Evolutionary conservation across 306 rosid genomes (phyloP).

Genomic region (Cicer pinnatifidum): DNA sequence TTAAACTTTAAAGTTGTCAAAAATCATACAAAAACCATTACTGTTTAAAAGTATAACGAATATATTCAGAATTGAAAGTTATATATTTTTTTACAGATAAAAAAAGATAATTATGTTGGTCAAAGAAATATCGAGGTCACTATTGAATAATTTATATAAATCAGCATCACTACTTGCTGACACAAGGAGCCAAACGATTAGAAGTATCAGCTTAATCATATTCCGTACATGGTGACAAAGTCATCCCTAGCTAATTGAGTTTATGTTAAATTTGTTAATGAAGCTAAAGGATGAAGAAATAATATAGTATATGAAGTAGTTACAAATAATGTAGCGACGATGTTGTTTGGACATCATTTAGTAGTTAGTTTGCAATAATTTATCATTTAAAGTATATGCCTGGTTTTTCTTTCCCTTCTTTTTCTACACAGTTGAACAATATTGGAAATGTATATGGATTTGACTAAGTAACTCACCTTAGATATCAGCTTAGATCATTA

Average conservation of each 20-base stretch:
- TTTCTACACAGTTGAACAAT: constrained; percentile 48
- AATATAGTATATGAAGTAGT: constrained; percentile 33
- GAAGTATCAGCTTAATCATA: constrained; percentile 1
- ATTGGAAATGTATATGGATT: not conserved
- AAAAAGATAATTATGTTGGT: not conserved
- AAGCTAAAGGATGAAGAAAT: constrained; percentile 18
- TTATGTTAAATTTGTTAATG: constrained; percentile 32
- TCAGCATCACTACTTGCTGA: constrained; percentile 6
- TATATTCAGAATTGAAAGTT: not conserved
- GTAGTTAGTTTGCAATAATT: constrained; percentile 30
- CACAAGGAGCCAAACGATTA: not conserved
- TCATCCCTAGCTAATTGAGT: constrained; percentile 3
- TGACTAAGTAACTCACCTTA: no score
- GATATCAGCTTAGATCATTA: no score
- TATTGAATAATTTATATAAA: not conserved
- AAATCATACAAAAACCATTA: constrained; percentile 6
- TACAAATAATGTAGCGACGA: not conserved
- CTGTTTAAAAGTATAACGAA: not conserved
- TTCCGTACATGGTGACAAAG: constrained; percentile 19
- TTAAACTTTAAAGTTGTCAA: not conserved
- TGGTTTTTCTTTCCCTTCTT: constrained; percentile 23
- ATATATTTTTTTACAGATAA: no score
- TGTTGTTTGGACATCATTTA: constrained; percentile 28
- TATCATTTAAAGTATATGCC: not conserved
- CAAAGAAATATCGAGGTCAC: constrained; percentile 2